Evolutionary conservation across 495 filamentous ascomycete species (phyloP).

Genomic region (Hyaloscypha hepaticicola): DNA sequence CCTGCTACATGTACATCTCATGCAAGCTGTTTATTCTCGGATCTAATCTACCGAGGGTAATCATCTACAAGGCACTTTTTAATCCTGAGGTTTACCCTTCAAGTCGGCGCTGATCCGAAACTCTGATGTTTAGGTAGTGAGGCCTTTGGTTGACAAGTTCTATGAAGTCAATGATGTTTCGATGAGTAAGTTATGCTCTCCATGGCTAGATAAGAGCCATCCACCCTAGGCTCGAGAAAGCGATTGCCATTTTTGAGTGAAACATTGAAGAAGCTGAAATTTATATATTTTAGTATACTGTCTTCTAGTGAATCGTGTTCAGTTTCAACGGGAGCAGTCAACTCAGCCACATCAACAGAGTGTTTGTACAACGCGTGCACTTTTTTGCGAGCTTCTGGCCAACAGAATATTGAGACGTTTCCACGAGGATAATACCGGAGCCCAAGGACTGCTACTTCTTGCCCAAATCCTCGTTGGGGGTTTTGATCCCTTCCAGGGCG

Average conservation of each 20-base stretch:
- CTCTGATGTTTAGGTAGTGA: conserved; percentile 41
- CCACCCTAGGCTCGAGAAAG: not conserved
- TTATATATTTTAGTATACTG: conserved; percentile 53
- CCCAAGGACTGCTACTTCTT: conserved; percentile 60
- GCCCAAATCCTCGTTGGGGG: conserved; percentile 70
- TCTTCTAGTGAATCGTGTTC: conserved; percentile 66
- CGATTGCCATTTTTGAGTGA: not conserved
- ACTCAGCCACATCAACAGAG: conserved; percentile 67
- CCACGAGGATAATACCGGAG: conserved; percentile 64
- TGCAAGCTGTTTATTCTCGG: too few relatives aligned
- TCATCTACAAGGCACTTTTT: too few relatives aligned
- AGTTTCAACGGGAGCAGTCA: conserved; percentile 66
- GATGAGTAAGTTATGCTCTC: conserved; percentile 41
- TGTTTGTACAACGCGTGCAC: conserved; percentile 64
- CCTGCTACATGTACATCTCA: too few relatives aligned
- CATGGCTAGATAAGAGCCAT: not conserved
- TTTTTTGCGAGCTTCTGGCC: conserved; percentile 67
- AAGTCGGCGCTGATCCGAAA: too few relatives aligned
- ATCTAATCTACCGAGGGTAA: too few relatives aligned
- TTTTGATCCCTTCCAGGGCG: conserved; percentile 67
- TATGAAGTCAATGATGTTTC: conserved; percentile 69
- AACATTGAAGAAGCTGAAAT: not conserved
- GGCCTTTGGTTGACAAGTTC: conserved; percentile 67
- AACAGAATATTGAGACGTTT: conserved; percentile 63
- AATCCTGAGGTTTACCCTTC: too few relatives aligned